Evolutionary conservation across 139 green algal genomes (phyloP), one percentile per base, ranked within the genome.

Genomic region (Yamagishiella unicocca): DNA sequence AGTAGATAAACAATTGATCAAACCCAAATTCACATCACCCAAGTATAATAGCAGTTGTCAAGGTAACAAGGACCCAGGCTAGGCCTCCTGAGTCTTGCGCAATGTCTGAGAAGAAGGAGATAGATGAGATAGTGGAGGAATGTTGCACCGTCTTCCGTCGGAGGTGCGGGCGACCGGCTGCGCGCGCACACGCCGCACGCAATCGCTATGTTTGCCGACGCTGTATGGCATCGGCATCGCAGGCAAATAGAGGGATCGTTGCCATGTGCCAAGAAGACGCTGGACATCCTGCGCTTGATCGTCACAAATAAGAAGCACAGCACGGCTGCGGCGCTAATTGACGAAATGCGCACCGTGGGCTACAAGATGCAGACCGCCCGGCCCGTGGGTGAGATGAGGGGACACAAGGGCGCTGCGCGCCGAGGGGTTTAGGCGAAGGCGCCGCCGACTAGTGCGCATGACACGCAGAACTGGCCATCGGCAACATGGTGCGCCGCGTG

Each of bases 401-500:
- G 31, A 58, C 17, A n/a, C n/a, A n/a, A n/a, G n/a, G n/a, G n/a
- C n/a, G n/a, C n/a, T n/a, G n/a, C n/a, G n/a, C n/a, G n/a, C n/a
- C n/a, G n/a, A n/a, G n/a, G n/a, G n/a, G n/a, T n/a, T n/a, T n/a
- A n/a, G n/a, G n/a, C n/a, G n/a, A n/a, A n/a, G n/a, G n/a, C n/a
- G n/a, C n/a, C n/a, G n/a, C n/a, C n/a, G n/a, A n/a, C n/a, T n/a
- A n/a, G n/a, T n/a, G n/a, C 5, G 33, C 33, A 21, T 74, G 31
- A 35, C 42, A 1, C 43, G 87, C 93, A 98, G 97, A 99, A 92
- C 93, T 99, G 67, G 93, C 95, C 0, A 96, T 99, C 17, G 97
- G 97, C 85, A 99, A 99, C 91, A 95, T 99, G 7, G 94, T 97
- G 35, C 91, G 96, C 29, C 93, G 97, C 6, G 95, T 99, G 22